A percentile compares a stretch with the other conserved stretches of the same genome.
phyloP scores from a whole-genome alignment of 495 filamentous ascomycete genomes.

The Filosporella fistucella region DNA sequence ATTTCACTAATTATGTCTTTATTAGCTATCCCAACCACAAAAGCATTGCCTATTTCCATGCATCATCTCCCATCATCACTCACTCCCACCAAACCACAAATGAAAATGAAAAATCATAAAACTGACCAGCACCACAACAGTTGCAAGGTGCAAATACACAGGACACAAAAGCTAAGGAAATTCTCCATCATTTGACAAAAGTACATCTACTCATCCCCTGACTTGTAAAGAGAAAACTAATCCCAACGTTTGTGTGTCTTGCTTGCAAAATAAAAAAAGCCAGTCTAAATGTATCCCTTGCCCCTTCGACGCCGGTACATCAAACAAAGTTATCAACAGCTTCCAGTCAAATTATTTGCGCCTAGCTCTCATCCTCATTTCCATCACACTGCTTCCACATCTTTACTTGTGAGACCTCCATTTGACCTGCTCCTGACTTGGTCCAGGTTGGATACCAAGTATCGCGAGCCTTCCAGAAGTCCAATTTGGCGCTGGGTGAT shows the following conservation, averaged over 20 bases:
- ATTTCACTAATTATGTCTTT: no score
- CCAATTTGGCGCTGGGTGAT: constrained; percentile 56
- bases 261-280: neutral
- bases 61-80: no score
- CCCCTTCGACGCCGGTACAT: constrained; percentile 5
- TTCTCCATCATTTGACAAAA: no score
- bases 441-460: constrained; percentile 77
- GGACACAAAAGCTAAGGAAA: no score
- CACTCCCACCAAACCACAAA: no score
- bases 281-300: constrained; percentile 6
- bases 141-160: no score
- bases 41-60: no score
- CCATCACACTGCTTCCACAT: constrained; percentile 77
- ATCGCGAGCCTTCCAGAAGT: constrained; percentile 67
- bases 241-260: neutral
- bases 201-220: no score
- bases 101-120: no score
- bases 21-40: no score
- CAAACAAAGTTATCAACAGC: constrained; percentile 7
- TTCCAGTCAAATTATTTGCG: no score
- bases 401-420: constrained; percentile 68
- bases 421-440: constrained; percentile 44
- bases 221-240: neutral
- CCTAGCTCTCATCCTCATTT: constrained; percentile 35
- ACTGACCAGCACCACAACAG: no score